Base-by-base conservation (phyloP, 73 alveolate species). In the Paramecium primaurelia region DNA sequence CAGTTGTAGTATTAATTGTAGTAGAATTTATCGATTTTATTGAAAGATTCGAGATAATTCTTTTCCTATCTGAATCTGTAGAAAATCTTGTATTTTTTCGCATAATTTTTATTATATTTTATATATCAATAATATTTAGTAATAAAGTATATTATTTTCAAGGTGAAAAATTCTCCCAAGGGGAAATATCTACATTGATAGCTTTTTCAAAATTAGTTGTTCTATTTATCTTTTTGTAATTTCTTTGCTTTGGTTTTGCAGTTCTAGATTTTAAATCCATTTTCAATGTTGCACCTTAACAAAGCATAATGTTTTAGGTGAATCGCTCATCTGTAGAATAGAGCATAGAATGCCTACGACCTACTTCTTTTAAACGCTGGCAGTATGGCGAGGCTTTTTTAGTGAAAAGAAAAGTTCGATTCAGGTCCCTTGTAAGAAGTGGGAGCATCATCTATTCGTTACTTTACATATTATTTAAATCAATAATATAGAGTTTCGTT, bases 351-450 rank as follows among this genome's bases (percentile, higher is more conserved):
- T 75, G 58, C 4, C 88, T 75, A 30, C 88, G 58, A 36, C 47
- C 60, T 11, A 75, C 59, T 75, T 75, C 88, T 20, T 75, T 75
- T 36, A 75, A 22, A 6, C 88, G 58, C 9, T 75, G 36, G 18
- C 88, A 75, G 38, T 75, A 75, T 11, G 88, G 88, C 34, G 88
- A 75, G 20, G 58, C 58, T n/a, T 38, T 75, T 38, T 75, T 75
- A 7, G 60, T 36, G 14, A 42, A 38, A 22, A 12, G 88, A 42
- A 75, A 75, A 32, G 88, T 75, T 42, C 47, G 88, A 20, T 75
- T 75, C 20, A 75, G 38, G 59, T 75, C 88, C 84, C 84, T 64
- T 64, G 42, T 14, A 30, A 38, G 58, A 42, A 75, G 88, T 22
- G 88, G 88, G 20, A 38, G 36, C 59, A 34, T 26, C 38, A 75